Evolutionary conservation across 2,329 filamentous ascomycete species (phyloP).

Genomic region (Beauveria bassiana): DNA sequence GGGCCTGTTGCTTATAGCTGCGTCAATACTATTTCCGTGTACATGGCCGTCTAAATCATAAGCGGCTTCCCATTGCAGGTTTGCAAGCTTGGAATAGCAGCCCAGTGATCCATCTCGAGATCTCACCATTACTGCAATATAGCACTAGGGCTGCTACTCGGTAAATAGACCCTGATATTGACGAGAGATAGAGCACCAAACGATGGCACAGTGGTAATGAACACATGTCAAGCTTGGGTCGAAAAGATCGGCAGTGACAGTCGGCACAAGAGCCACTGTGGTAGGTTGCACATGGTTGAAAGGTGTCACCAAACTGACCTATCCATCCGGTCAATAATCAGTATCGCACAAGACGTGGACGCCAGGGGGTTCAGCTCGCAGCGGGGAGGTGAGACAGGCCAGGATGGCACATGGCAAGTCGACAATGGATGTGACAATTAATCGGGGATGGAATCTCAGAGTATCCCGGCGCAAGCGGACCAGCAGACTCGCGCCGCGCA

Average conservation of each 20-base stretch:
- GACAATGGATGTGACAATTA: not conserved
- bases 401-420: not conserved
- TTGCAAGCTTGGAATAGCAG: not conserved
- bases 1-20: not conserved
- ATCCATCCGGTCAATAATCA: not conserved
- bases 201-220: too few relatives aligned
- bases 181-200: too few relatives aligned
- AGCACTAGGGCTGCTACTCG: not conserved
- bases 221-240: too few relatives aligned
- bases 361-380: not conserved
- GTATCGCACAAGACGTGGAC: not conserved
- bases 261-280: not conserved
- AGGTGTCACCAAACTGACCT: not conserved
- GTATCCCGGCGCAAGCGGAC: not conserved
- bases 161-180: too few relatives aligned
- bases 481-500: not conserved
- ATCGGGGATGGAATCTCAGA: constrained; percentile 2
- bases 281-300: not conserved
- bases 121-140: not conserved
- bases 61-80: not conserved
- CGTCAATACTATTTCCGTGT: not conserved
- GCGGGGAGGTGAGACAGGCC: not conserved
- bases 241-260: not conserved
- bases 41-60: too few relatives aligned
- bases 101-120: not conserved